Percentiles rank a stretch among this genome's conserved stretches.
phyloP scores from a whole-genome alignment of 139 green algal species.

The Nannochloris sp. region DNA sequence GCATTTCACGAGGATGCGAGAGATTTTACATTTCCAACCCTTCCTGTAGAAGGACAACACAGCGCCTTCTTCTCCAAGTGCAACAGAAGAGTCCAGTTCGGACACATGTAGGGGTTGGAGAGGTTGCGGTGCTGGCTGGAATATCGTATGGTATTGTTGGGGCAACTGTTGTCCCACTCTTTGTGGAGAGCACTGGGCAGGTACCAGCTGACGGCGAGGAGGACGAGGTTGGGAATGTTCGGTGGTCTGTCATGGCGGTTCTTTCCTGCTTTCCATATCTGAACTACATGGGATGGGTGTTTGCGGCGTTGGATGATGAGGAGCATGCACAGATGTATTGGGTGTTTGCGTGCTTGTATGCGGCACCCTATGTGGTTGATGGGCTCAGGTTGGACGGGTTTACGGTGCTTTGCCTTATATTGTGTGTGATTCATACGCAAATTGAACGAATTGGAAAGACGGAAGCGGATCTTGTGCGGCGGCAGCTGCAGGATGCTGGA shows the following conservation, averaged over 20 bases:
- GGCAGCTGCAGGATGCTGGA: too few species aligned
- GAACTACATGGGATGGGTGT: slow-evolving; percentile 59
- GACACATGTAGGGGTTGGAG: too few species aligned
- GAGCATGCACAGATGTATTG: slow-evolving; percentile 39
- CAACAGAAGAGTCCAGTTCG: too few species aligned
- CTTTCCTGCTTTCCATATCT: slow-evolving; percentile 51
- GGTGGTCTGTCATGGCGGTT: slow-evolving; percentile 50
- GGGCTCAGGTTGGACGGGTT: slow-evolving; percentile 52
- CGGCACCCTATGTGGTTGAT: slow-evolving; percentile 42
- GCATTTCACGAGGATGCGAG: too few species aligned
- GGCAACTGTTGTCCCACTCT: too few species aligned
- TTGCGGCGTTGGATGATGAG: slow-evolving; percentile 51
- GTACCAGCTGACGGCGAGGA: slow-evolving; percentile 22
- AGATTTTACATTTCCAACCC: too few species aligned
- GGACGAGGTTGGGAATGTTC: slow-evolving; percentile 30
- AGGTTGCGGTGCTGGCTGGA: too few species aligned
- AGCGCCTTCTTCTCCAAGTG: too few species aligned
- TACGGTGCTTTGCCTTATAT: slow-evolving; percentile 27
- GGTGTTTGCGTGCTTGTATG: slow-evolving; percentile 47
- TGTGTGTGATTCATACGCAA: slow-evolving; percentile 50
- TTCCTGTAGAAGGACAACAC: too few species aligned
- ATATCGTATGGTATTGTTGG: too few species aligned
- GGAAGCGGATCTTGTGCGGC: slow-evolving; percentile 8
- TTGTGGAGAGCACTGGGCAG: slow-evolving; percentile 14
- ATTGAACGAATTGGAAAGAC: slow-evolving; percentile 27